Evolutionary conservation across 306 rosid species (phyloP).

Genomic region (Benincasa hispida): DNA sequence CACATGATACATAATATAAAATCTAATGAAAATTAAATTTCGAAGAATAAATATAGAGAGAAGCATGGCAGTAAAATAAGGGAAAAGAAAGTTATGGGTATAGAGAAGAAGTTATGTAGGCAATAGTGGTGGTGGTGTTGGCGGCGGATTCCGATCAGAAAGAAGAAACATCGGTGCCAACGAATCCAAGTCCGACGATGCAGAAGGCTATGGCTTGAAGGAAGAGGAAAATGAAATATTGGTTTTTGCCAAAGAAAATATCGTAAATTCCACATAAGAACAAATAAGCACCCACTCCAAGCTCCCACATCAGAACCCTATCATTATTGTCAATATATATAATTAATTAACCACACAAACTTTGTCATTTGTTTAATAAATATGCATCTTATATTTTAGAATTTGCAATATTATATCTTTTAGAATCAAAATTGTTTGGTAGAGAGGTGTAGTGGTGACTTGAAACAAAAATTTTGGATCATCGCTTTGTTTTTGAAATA

Average conservation of each 20-base stretch:
- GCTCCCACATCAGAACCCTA: slow-evolving; percentile 59
- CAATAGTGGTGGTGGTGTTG: neutral
- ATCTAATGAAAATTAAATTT: too few species aligned
- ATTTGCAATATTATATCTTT: too few species aligned
- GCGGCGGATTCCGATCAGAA: neutral
- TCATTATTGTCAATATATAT: neutral
- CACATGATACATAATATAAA: too few species aligned
- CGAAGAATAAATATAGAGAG: neutral
- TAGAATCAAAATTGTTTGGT: too few species aligned
- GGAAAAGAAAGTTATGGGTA: neutral
- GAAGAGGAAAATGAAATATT: slow-evolving; percentile 52
- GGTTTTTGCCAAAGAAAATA: slow-evolving; percentile 49
- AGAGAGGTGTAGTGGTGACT: too few species aligned
- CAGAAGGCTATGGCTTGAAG: slow-evolving; percentile 65
- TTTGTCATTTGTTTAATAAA: too few species aligned
- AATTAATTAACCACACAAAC: too few species aligned
- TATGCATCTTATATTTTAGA: too few species aligned
- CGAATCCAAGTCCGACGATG: slow-evolving; percentile 65
- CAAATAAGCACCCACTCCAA: slow-evolving; percentile 58
- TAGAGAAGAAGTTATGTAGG: neutral
- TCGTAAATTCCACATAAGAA: slow-evolving; percentile 58
- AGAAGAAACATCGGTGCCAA: slow-evolving; percentile 54
- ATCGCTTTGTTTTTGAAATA: too few species aligned
- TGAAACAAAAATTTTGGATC: too few species aligned
- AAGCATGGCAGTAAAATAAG: neutral